These are phyloP conservation scores for Xerocomellus chrysenteron DNA, from an alignment of 768 basidiomycete species.

Conservation along the genomic window DNA sequence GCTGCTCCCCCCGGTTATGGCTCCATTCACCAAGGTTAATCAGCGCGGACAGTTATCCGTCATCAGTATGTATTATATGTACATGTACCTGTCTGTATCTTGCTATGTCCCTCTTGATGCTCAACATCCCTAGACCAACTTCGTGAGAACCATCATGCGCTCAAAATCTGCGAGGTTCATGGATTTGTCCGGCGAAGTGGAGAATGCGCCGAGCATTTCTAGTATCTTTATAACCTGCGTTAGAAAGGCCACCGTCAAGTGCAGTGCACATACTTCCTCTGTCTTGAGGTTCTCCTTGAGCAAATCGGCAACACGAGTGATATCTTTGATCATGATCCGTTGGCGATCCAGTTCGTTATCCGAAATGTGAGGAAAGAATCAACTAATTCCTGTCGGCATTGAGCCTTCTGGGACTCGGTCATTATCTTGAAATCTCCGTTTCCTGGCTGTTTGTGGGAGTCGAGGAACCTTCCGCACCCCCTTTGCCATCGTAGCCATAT, in stretches of 20 bases:
- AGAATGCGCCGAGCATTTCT: constrained; percentile 80
- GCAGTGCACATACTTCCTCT: constrained; percentile 57
- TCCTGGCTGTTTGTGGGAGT: neutral
- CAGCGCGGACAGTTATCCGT: neutral
- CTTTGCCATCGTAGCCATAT: constrained; percentile 3
- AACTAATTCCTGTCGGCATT: constrained; percentile 45
- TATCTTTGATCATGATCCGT: constrained; percentile 64
- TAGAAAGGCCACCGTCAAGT: neutral
- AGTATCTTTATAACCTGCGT: constrained; percentile 51
- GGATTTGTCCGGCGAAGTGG: constrained; percentile 65
- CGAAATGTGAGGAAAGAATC: constrained; percentile 61
- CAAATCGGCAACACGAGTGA: constrained; percentile 56
- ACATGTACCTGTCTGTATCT: constrained; percentile 4
- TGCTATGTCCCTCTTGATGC: neutral
- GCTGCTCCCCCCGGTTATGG: constrained; percentile 35
- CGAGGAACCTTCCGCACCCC: constrained; percentile 5
- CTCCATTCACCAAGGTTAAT: constrained; percentile 22
- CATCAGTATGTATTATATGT: neutral
- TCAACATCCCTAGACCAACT: constrained; percentile 19
- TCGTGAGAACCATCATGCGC: constrained; percentile 67
- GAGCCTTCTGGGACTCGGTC: constrained; percentile 51
- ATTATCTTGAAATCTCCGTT: constrained; percentile 9
- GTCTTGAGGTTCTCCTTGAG: constrained; percentile 71
- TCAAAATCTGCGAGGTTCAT: constrained; percentile 70
- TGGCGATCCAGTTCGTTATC: constrained; percentile 47